Conservation (phyloP, 768 basidiomycete genomes). For the Lentinula sp. region DNA sequence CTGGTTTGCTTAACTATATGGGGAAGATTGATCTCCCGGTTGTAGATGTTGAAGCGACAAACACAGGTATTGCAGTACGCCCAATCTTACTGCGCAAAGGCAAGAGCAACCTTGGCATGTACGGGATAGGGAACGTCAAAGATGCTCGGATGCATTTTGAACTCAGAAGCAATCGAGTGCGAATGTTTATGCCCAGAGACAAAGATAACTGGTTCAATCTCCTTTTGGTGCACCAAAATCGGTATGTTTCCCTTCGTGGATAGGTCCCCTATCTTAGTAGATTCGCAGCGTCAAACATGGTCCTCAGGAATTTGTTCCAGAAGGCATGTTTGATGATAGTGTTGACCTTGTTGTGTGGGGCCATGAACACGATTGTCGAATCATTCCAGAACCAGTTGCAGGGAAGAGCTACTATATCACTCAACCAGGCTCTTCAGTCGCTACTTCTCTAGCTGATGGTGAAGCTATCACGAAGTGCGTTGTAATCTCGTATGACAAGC, state of each 20-base stretch:
- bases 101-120: slow-evolving; percentile 79
- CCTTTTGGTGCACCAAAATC: slow-evolving; percentile 90
- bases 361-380: slow-evolving; percentile 97
- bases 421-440: slow-evolving; percentile 93
- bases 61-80: slow-evolving; percentile 75
- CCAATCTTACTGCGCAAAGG: slow-evolving; percentile 93
- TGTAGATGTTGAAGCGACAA: slow-evolving; percentile 58
- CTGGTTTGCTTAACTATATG: slow-evolving; percentile 95
- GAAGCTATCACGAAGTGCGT: slow-evolving; percentile 89
- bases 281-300: slow-evolving; percentile 80
- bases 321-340: slow-evolving; percentile 95
- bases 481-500: background rate
- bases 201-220: slow-evolving; percentile 95
- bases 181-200: slow-evolving; percentile 93
- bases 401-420: slow-evolving; percentile 89
- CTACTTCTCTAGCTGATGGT: slow-evolving; percentile 90
- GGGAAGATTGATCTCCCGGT: slow-evolving; percentile 89
- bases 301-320: slow-evolving; percentile 91
- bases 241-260: slow-evolving; percentile 40
- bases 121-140: slow-evolving; percentile 95
- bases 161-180: slow-evolving; percentile 85
- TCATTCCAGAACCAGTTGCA: slow-evolving; percentile 84
- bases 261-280: background rate
- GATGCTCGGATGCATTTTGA: slow-evolving; percentile 97
- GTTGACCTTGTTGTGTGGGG: slow-evolving; percentile 96